Percentiles rank a stretch among this genome's conserved stretches.
These are phyloP conservation scores for Didymella exigua DNA, from an alignment of 2,329 filamentous ascomycete genomes.

Conservation along the genomic window DNA sequence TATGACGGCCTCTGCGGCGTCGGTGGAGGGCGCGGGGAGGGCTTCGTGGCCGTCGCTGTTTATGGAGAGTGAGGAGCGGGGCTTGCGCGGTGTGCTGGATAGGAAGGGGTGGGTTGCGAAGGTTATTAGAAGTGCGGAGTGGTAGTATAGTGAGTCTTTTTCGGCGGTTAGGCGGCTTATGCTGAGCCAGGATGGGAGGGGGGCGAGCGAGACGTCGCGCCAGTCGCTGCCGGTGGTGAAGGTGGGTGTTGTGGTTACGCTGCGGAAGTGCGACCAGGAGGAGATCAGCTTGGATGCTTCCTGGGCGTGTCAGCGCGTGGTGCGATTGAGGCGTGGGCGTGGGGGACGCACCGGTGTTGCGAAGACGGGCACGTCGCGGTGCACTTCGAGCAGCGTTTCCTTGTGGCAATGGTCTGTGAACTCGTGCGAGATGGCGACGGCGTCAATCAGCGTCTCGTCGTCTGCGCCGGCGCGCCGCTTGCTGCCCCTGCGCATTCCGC, in stretches of 20 bases:
- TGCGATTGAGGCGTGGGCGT: background rate
- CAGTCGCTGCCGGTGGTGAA: constrained; percentile 54
- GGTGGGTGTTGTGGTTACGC: constrained; percentile 57
- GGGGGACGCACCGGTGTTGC: constrained; percentile 54
- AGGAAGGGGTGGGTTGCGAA: constrained; percentile 53
- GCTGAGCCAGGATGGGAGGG: constrained; percentile 65
- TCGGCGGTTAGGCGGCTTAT: constrained; percentile 62
- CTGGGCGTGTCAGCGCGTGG: constrained; percentile 26
- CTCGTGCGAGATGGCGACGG: constrained; percentile 66
- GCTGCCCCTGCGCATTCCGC: constrained; percentile 31
- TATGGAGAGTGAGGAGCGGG: constrained; percentile 38
- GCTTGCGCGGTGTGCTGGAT: constrained; percentile 36
- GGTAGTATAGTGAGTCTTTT: constrained; percentile 64
- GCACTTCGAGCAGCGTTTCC: constrained; percentile 63
- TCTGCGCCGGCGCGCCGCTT: constrained; percentile 22
- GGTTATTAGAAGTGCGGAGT: constrained; percentile 61
- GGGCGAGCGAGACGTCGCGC: constrained; percentile 51
- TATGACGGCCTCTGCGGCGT: constrained; percentile 60
- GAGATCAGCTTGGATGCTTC: constrained; percentile 63
- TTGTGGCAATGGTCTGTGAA: constrained; percentile 73
- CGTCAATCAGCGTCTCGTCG: constrained; percentile 58
- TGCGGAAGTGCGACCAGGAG: constrained; percentile 65
- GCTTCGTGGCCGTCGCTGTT: constrained; percentile 37
- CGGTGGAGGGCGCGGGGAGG: constrained; percentile 14
- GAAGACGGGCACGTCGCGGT: constrained; percentile 61